These are phyloP conservation scores for Ophiostoma pallidulum DNA, from an alignment of 2,329 filamentous ascomycete species.

Conservation along the genomic window DNA sequence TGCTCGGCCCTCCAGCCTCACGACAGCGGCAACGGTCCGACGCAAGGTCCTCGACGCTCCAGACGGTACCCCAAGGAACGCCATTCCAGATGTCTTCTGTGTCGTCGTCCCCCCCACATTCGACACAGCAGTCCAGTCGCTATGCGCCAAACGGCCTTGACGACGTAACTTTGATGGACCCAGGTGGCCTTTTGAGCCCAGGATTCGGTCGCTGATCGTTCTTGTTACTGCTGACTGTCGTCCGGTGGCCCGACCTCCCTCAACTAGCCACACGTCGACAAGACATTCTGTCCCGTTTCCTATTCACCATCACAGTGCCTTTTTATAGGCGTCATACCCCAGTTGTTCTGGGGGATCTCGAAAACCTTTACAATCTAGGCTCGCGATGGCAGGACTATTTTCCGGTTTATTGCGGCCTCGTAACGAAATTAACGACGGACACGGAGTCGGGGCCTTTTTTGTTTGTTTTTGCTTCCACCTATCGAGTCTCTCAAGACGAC, in stretches of 20 bases:
- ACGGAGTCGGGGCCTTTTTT: not conserved
- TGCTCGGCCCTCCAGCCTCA: slow-evolving; percentile 32
- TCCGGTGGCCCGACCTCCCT: too few species aligned
- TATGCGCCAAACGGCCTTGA: not conserved
- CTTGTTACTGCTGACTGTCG: not conserved
- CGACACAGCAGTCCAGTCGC: not conserved
- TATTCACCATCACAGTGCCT: too few species aligned
- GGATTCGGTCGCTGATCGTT: not conserved
- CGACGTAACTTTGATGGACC: slow-evolving; percentile 14
- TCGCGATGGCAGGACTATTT: not conserved
- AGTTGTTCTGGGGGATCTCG: too few species aligned
- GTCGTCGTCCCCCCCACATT: not conserved
- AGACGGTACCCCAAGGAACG: slow-evolving; percentile 32
- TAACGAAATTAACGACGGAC: not conserved
- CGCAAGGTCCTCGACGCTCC: slow-evolving; percentile 20
- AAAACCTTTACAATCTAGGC: too few species aligned
- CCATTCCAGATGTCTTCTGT: not conserved
- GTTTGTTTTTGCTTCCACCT: too few species aligned
- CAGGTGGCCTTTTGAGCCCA: slow-evolving; percentile 13
- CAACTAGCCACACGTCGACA: too few species aligned
- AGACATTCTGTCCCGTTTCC: not conserved
- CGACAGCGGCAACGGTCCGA: not conserved
- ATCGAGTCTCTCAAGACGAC: too few species aligned
- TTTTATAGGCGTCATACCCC: too few species aligned
- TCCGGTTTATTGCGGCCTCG: not conserved